Percentiles rank a stretch among this genome's conserved stretches.
These are phyloP conservation scores for Senna siamea DNA, from an alignment of 306 rosid genomes.

Conservation along the genomic window DNA sequence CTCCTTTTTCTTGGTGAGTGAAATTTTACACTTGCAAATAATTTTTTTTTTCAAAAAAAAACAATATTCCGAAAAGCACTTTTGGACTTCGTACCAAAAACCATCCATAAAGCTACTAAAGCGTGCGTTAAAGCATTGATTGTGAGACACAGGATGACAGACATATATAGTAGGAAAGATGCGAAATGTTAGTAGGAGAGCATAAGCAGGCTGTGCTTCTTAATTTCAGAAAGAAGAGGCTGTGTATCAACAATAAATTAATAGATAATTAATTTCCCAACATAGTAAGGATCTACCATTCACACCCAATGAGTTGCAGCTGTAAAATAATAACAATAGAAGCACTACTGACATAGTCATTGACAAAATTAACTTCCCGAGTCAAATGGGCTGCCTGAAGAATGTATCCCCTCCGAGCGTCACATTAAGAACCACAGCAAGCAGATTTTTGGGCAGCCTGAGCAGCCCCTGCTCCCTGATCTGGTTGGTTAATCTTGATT, in stretches of 20 bases:
- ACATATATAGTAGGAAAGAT: neutral
- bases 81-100: neutral
- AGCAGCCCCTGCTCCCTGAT: conserved; percentile 72
- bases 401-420: conserved; percentile 35
- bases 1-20: neutral
- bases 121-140: neutral
- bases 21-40: neutral
- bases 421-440: conserved; percentile 81
- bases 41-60: too few species aligned
- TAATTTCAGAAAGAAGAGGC: conserved; percentile 23
- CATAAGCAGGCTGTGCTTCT: conserved; percentile 14
- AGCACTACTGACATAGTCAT: conserved; percentile 56
- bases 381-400: conserved; percentile 44
- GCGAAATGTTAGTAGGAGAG: neutral
- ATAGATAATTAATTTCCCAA: conserved; percentile 54
- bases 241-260: conserved; percentile 48
- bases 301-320: conserved; percentile 63
- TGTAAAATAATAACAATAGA: conserved; percentile 54
- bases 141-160: neutral
- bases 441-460: conserved; percentile 77
- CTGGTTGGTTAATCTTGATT: conserved; percentile 85
- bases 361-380: conserved; percentile 59
- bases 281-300: conserved; percentile 58
- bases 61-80: neutral
- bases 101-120: conserved; percentile 1